A percentile compares a stretch with the other conserved stretches of the same genome.
These are phyloP conservation scores for Exserohilum rostratum DNA, from an alignment of 2,329 filamentous ascomycete genomes.

Conservation along the genomic window DNA sequence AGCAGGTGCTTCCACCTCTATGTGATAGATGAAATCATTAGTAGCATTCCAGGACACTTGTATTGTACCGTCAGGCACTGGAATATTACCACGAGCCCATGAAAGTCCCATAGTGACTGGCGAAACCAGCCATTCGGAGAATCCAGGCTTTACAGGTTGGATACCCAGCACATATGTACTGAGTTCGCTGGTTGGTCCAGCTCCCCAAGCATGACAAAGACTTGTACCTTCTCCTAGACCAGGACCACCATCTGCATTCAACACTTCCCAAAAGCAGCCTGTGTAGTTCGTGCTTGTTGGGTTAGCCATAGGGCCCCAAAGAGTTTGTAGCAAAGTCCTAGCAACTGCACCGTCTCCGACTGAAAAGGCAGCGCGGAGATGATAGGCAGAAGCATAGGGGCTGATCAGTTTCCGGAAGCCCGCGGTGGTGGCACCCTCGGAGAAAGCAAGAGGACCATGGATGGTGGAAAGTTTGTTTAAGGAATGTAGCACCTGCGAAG, in stretches of 20 bases:
- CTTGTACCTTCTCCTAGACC: neutral
- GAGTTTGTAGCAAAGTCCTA: neutral
- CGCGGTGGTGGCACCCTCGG: neutral
- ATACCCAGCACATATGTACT: neutral
- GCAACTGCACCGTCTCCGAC: neutral
- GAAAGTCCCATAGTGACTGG: neutral
- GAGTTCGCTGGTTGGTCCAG: neutral
- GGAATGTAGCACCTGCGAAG: neutral
- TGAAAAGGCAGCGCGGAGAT: conserved; percentile 1
- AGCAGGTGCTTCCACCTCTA: neutral
- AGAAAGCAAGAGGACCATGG: neutral
- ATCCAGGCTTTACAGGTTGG: neutral
- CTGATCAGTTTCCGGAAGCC: neutral
- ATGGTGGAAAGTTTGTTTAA: neutral
- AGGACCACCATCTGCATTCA: neutral
- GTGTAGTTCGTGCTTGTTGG: neutral
- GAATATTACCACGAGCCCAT: neutral
- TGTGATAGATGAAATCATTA: neutral
- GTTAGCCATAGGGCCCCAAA: neutral
- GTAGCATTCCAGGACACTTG: neutral
- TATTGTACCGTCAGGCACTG: neutral
- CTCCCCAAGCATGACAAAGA: neutral
- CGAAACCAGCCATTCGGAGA: neutral
- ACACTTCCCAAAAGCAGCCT: neutral
- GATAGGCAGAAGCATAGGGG: conserved; percentile 1